These are phyloP conservation scores for Epichloe baconii DNA, from an alignment of 2,329 filamentous ascomycete genomes.

Conservation along the genomic window DNA sequence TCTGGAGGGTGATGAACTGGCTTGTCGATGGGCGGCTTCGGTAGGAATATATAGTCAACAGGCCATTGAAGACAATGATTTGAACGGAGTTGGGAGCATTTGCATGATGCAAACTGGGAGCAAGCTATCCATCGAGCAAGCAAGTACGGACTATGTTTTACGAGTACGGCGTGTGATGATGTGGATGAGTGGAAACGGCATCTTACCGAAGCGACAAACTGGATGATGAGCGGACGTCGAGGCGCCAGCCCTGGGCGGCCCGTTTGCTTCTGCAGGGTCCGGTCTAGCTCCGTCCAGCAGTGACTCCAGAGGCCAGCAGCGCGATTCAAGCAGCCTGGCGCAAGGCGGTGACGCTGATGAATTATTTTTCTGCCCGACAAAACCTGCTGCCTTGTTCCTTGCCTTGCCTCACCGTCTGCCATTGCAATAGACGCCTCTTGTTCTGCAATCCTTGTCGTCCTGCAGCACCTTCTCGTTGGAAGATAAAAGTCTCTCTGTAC, in stretches of 20 bases:
- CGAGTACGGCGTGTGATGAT: too few species aligned
- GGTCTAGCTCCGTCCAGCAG: not conserved
- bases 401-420: slow-evolving; percentile 1
- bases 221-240: not conserved
- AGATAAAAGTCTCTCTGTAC: not conserved
- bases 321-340: not conserved
- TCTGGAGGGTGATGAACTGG: not conserved
- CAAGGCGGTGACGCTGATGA: slow-evolving; percentile 16
- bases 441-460: not conserved
- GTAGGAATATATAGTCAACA: not conserved
- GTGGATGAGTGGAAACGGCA: too few species aligned
- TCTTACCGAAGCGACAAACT: too few species aligned
- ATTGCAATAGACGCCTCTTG: not conserved
- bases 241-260: not conserved
- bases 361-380: slow-evolving; percentile 20
- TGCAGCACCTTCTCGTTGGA: not conserved
- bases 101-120: too few species aligned
- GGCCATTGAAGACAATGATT: not conserved
- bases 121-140: too few species aligned
- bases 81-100: too few species aligned
- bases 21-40: not conserved
- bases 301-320: not conserved
- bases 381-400: slow-evolving; percentile 7
- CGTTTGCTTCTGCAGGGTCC: not conserved
- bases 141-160: too few species aligned